These are phyloP conservation scores for Besnoitia besnoiti DNA, from an alignment of 169 alveolate species.

Conservation along the genomic window DNA sequence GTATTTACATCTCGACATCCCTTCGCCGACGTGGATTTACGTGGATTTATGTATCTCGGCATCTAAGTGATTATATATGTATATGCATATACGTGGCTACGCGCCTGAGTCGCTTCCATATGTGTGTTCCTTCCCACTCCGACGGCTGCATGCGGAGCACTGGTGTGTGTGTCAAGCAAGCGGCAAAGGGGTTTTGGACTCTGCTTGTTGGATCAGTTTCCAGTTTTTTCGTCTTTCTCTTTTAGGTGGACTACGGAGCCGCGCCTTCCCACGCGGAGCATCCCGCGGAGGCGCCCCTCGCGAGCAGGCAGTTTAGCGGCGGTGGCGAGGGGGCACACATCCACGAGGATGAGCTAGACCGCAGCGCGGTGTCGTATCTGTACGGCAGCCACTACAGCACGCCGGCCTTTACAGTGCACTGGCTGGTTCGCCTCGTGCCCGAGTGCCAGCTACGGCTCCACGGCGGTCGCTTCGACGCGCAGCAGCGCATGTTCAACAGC, in stretches of 20 bases:
- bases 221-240: not conserved
- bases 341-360: not conserved
- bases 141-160: not conserved
- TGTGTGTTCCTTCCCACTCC: not conserved
- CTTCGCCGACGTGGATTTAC: too few relatives aligned
- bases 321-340: not conserved
- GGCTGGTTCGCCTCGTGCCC: slow-evolving; percentile 93
- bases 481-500: slow-evolving; percentile 80
- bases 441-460: slow-evolving; percentile 94
- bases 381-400: slow-evolving; percentile 98
- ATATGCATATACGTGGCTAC: not conserved
- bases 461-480: slow-evolving; percentile 90
- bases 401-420: slow-evolving; percentile 96
- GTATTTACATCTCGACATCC: too few relatives aligned
- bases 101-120: not conserved
- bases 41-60: not conserved
- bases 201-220: too few relatives aligned
- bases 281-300: too few relatives aligned
- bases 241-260: not conserved
- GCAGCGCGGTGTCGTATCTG: slow-evolving; percentile 57
- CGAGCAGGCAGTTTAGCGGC: too few relatives aligned
- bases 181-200: not conserved
- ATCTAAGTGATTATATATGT: slow-evolving; percentile 60
- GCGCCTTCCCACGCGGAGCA: not conserved
- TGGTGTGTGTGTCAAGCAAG: not conserved